Base-by-base conservation (phyloP, 208 protist genomes). In the Endotrypanum monterogeii region DNA sequence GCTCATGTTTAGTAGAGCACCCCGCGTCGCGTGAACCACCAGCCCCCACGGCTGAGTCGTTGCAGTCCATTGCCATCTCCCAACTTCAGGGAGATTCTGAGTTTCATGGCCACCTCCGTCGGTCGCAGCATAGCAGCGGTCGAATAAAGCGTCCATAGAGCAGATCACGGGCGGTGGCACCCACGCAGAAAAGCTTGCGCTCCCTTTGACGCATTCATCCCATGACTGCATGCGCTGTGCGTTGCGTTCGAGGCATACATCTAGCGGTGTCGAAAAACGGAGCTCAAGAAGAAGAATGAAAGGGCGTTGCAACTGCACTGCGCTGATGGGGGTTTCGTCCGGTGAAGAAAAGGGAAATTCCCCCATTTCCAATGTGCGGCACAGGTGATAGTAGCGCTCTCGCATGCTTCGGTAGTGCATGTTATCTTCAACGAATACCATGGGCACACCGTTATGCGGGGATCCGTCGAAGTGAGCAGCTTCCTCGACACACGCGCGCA, bases 361-460 rank as follows among this genome's bases (percentile, higher is more conserved):
- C 51, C 70, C 50, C 0, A 44, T 39, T 50, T 81, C 76, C 0
- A 73, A 16, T 66, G 52, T 50, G 25, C 73, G 55, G 39, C 90
- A 94, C 44, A 96, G 67, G 14, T 78, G 79, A 78, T 88, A 93
- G 79, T 94, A 96, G 48, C 78, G 65, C 44, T 84, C 82, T 30
- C 89, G 85, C 91, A 96, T 96, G 57, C 89, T 94, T 65, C 79
- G 74, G 57, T 89, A 87, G 55, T 89, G 86, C 79, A 96, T 85
- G 58, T 91, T 93, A 71, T 96, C 91, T n/a, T 94, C 87, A 50
- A 96, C 81, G 73, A 94, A 79, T 16, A 96, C 57, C 23, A 84
- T 63, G n/a, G 82, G 83, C 8, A 78, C 67, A 12, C 32, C 68
- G 37, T 57, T 54, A 9, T 30, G 51, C 28, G 28, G 30, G 2